A percentile compares a stretch with the other conserved stretches of the same genome.
These are phyloP conservation scores for Manihot esculenta DNA, from an alignment of 441 rosid genomes.

Conservation along the genomic window DNA sequence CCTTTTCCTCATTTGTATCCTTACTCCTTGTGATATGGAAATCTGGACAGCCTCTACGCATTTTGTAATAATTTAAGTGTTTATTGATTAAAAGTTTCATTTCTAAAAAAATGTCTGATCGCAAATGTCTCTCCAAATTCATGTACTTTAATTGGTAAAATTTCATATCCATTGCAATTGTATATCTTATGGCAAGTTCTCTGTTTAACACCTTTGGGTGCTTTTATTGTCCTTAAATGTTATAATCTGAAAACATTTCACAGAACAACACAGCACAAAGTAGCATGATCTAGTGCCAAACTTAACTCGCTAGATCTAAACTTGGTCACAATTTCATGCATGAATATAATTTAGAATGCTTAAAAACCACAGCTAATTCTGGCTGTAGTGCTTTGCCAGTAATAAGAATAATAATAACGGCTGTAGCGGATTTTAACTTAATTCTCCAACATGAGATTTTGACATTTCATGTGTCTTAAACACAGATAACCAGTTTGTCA, in stretches of 20 bases:
- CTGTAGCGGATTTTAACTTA: too few species aligned
- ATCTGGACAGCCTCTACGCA: background rate
- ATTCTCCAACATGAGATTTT: too few species aligned
- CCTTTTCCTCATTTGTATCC: background rate
- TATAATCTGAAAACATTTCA: background rate
- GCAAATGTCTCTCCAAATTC: background rate
- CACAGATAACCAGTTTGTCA: background rate
- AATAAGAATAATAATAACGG: too few species aligned
- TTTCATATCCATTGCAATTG: background rate
- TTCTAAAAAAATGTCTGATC: background rate
- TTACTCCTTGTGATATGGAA: background rate
- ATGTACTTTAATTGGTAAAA: background rate
- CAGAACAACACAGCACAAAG: background rate
- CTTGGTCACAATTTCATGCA: too few species aligned
- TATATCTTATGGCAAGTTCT: background rate
- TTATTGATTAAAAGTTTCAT: background rate
- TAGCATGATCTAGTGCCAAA: background rate
- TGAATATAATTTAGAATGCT: too few species aligned
- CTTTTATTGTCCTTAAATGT: background rate
- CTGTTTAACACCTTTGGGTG: background rate
- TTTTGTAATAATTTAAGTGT: slow-evolving; percentile 1
- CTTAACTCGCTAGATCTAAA: background rate
- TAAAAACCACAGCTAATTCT: too few species aligned
- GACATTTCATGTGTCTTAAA: too few species aligned
- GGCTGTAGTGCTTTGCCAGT: too few species aligned